These are phyloP conservation scores for Nicotiana sylvestris DNA, from an alignment of 257 asterid species.

Conservation along the genomic window DNA sequence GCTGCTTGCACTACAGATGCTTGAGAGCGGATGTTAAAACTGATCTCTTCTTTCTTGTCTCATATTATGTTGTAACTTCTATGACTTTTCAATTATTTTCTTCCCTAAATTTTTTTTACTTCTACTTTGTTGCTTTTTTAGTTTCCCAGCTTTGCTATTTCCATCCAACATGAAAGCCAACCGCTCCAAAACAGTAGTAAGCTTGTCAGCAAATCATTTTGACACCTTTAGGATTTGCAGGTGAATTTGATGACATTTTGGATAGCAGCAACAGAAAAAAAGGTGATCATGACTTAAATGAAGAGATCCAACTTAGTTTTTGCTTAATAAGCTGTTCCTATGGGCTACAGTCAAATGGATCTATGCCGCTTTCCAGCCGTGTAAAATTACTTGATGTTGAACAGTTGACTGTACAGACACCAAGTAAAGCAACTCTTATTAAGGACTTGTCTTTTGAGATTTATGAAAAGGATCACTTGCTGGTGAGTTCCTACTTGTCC, in stretches of 20 bases:
- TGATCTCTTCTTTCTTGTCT: not conserved
- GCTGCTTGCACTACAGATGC: not conserved
- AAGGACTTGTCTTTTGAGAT: slow-evolving; percentile 68
- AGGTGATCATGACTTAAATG: slow-evolving; percentile 28
- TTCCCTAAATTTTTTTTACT: not conserved
- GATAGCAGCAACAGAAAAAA: slow-evolving; percentile 32
- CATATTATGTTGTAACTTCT: not conserved
- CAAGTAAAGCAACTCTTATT: slow-evolving; percentile 63
- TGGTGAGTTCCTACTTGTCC: slow-evolving; percentile 44
- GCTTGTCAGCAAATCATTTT: not conserved
- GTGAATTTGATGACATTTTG: slow-evolving; percentile 89
- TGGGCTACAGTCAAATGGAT: slow-evolving; percentile 44
- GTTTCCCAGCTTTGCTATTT: not conserved
- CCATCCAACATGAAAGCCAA: not conserved
- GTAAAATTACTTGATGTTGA: slow-evolving; percentile 48
- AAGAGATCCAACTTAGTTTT: slow-evolving; percentile 48
- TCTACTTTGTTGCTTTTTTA: not conserved
- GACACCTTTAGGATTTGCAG: slow-evolving; percentile 35
- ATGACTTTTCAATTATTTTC: not conserved
- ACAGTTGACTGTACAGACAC: slow-evolving; percentile 68
- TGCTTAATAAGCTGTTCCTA: slow-evolving; percentile 21
- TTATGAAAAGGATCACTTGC: slow-evolving; percentile 61
- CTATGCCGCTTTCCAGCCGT: slow-evolving; percentile 29
- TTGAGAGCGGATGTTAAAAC: not conserved
- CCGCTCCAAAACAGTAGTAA: not conserved